phyloP scores from a whole-genome alignment of 352 stramenopile genomes.

The Globisporangium paddicum region DNA sequence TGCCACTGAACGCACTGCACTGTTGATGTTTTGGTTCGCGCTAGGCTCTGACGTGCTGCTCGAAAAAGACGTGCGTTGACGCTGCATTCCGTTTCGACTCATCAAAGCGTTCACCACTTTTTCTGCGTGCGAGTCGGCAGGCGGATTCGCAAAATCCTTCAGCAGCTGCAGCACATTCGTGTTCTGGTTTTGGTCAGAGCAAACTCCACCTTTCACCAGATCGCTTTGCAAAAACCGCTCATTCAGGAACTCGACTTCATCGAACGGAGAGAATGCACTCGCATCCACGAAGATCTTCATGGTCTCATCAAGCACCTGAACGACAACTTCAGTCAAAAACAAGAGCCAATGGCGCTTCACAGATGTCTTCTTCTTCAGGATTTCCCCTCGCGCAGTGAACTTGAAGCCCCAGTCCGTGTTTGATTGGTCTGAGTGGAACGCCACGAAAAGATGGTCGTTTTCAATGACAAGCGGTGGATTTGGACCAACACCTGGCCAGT shows the following conservation, averaged over 20 bases:
- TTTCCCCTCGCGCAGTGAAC: constrained; percentile 63
- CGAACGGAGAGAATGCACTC: constrained; percentile 39
- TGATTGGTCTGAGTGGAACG: constrained; percentile 81
- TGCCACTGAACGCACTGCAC: constrained; percentile 60
- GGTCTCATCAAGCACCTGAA: constrained; percentile 48
- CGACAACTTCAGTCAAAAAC: constrained; percentile 38
- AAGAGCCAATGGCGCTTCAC: constrained; percentile 62
- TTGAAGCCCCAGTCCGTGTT: constrained; percentile 85
- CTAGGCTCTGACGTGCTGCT: constrained; percentile 27
- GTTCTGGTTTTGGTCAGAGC: constrained; percentile 39
- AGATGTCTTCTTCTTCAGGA: constrained; percentile 53
- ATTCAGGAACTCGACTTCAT: constrained; percentile 43
- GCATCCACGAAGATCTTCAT: constrained; percentile 46
- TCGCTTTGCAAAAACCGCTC: constrained; percentile 58
- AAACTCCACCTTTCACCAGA: constrained; percentile 59
- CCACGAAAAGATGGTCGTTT: constrained; percentile 72
- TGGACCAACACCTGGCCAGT: constrained; percentile 72
- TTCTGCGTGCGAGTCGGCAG: constrained; percentile 34
- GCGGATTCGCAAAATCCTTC: constrained; percentile 46
- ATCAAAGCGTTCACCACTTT: constrained; percentile 41
- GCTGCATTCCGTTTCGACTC: constrained; percentile 18
- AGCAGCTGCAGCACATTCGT: constrained; percentile 52
- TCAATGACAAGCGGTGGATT: constrained; percentile 72
- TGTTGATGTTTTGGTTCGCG: constrained; percentile 38
- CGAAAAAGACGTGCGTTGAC: constrained; percentile 29